These are phyloP conservation scores for Rhynchosporium graminicola DNA, from an alignment of 2,329 filamentous ascomycete species.

Conservation along the genomic window DNA sequence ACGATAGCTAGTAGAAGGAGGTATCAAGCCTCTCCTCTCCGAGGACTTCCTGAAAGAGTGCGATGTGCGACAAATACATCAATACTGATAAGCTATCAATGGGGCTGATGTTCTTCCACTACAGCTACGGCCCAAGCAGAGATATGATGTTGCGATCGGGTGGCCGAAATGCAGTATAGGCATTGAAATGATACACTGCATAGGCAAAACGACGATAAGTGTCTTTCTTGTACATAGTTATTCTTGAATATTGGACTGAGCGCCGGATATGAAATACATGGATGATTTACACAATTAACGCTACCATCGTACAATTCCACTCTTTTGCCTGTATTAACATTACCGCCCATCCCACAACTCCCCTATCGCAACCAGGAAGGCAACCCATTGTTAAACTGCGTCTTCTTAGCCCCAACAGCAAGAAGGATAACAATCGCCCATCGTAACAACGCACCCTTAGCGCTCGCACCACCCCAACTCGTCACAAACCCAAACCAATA, in stretches of 20 bases:
- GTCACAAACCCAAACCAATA: conserved; percentile 58
- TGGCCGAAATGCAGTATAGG: not conserved
- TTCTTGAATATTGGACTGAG: not conserved
- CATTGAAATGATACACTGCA: not conserved
- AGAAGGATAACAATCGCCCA: conserved; percentile 29
- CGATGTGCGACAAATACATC: conserved; percentile 18
- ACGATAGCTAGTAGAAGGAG: not conserved
- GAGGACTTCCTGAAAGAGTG: conserved; percentile 12
- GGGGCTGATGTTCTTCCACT: not conserved
- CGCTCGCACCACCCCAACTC: conserved; percentile 52
- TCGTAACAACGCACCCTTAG: conserved; percentile 23
- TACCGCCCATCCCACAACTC: not conserved
- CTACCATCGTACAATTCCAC: conserved; percentile 13
- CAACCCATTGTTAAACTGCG: conserved; percentile 23
- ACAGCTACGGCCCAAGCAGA: not conserved
- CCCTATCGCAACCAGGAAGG: conserved; percentile 29
- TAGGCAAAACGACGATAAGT: not conserved
- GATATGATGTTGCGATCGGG: not conserved
- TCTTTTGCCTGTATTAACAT: not conserved
- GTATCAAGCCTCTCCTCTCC: conserved; percentile 7
- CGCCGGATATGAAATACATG: not conserved
- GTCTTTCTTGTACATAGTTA: not conserved
- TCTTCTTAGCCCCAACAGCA: conserved; percentile 28
- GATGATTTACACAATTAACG: not conserved
- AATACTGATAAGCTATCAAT: not conserved